phyloP scores from a whole-genome alignment of 306 rosid species.

The Prunus kanzakura region DNA sequence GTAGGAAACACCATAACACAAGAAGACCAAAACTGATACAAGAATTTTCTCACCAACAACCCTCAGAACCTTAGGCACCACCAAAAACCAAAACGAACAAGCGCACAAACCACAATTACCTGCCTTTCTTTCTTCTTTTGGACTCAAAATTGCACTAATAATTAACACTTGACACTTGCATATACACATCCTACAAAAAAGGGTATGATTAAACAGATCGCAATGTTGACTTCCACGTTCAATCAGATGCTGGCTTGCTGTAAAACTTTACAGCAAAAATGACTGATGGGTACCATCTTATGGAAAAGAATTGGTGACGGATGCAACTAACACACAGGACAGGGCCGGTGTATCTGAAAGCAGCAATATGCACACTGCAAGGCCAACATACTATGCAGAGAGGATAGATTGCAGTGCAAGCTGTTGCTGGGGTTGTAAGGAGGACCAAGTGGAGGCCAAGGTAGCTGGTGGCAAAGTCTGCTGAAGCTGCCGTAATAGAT shows the following conservation, averaged over 20 bases:
- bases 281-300: slow-evolving; percentile 69
- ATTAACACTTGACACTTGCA: slow-evolving; percentile 34
- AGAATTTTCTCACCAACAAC: slow-evolving; percentile 45
- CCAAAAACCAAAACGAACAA: slow-evolving; percentile 21
- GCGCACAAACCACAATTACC: slow-evolving; percentile 38
- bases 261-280: slow-evolving; percentile 50
- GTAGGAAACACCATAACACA: slow-evolving; percentile 8
- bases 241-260: slow-evolving; percentile 49
- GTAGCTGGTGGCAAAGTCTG: slow-evolving; percentile 85
- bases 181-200: slow-evolving; percentile 67
- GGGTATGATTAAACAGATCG: slow-evolving; percentile 28
- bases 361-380: slow-evolving; percentile 34
- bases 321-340: slow-evolving; percentile 49
- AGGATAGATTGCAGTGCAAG: slow-evolving; percentile 89
- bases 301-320: slow-evolving; percentile 67
- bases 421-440: slow-evolving; percentile 96
- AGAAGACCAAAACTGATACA: slow-evolving; percentile 32
- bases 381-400: slow-evolving; percentile 51
- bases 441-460: slow-evolving; percentile 94
- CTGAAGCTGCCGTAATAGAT: slow-evolving; percentile 85
- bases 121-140: slow-evolving; percentile 25
- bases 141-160: slow-evolving; percentile 50
- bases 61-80: slow-evolving; percentile 45
- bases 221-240: slow-evolving; percentile 50
- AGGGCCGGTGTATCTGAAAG: slow-evolving; percentile 26